Conservation (phyloP, 2,329 filamentous ascomycete species). For the Colletotrichum costaricense region DNA sequence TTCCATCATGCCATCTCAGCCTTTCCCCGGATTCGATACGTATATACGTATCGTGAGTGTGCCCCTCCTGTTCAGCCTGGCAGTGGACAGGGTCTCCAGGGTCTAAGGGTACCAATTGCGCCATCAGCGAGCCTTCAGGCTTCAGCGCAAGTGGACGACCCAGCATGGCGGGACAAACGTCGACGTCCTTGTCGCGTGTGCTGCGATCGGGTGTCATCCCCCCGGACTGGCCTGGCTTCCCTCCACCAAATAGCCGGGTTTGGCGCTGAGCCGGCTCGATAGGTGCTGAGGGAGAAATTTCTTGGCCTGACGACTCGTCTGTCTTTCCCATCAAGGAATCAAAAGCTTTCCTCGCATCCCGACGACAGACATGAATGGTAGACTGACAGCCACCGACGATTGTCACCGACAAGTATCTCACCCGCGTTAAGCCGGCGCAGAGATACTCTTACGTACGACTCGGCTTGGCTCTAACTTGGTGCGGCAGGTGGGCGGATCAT, state of each 20-base stretch:
- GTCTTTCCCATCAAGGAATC: conserved; percentile 17
- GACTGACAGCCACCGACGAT: background rate
- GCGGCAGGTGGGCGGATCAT: conserved; percentile 26
- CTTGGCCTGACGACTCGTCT: conserved; percentile 13
- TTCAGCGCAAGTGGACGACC: conserved; percentile 19
- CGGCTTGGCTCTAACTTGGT: conserved; percentile 4
- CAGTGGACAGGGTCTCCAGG: conserved; percentile 11
- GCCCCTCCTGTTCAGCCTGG: conserved; percentile 31
- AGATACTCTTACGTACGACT: conserved; percentile 35
- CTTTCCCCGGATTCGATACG: conserved; percentile 36
- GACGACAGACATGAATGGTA: conserved; percentile 8
- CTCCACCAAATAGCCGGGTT: conserved; percentile 26
- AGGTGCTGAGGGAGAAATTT: background rate
- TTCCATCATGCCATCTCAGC: conserved; percentile 20
- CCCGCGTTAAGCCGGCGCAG: conserved; percentile 9
- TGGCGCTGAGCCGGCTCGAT: background rate
- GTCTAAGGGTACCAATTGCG: conserved; percentile 32
- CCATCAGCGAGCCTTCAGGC: conserved; percentile 25
- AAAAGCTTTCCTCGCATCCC: background rate
- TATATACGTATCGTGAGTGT: conserved; percentile 31
- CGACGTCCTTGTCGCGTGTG: conserved; percentile 27
- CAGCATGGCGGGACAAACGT: conserved; percentile 23
- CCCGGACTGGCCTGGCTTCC: background rate
- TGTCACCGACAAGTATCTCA: conserved; percentile 16
- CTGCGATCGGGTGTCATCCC: conserved; percentile 17